These are phyloP conservation scores for Chaetomium fimeti DNA, from an alignment of 495 filamentous ascomycete species.

Conservation along the genomic window DNA sequence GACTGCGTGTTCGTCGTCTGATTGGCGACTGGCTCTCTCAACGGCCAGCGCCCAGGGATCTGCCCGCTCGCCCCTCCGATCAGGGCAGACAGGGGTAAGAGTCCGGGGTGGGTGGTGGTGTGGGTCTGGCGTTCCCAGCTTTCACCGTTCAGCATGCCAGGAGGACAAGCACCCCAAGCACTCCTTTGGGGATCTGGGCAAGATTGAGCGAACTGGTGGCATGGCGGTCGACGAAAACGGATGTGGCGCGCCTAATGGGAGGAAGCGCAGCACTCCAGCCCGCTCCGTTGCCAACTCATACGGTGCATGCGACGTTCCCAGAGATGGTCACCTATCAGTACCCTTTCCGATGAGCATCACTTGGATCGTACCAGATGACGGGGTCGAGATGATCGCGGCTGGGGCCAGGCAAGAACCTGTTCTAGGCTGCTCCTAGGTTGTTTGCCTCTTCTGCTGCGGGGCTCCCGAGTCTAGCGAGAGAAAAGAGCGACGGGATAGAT, in stretches of 20 bases:
- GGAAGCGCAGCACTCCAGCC: slow-evolving; percentile 5
- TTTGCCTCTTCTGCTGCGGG: background rate
- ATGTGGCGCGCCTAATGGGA: slow-evolving; percentile 12
- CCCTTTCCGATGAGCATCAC: slow-evolving; percentile 19
- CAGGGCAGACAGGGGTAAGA: slow-evolving; percentile 26
- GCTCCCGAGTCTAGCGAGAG: slow-evolving; percentile 17
- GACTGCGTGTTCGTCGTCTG: slow-evolving; percentile 9
- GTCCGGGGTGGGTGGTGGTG: slow-evolving; percentile 14
- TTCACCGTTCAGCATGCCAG: slow-evolving; percentile 1
- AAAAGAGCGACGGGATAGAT: slow-evolving; percentile 20
- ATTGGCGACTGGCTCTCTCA: slow-evolving; percentile 23
- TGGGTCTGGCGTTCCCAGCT: slow-evolving; percentile 14
- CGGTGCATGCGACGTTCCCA: slow-evolving; percentile 28
- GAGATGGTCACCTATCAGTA: slow-evolving; percentile 28
- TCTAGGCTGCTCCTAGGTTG: background rate
- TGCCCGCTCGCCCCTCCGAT: slow-evolving; percentile 19
- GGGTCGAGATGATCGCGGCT: background rate
- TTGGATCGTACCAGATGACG: slow-evolving; percentile 11
- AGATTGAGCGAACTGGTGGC: slow-evolving; percentile 7
- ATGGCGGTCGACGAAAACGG: slow-evolving; percentile 17
- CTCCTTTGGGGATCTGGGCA: slow-evolving; percentile 11
- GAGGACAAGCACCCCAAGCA: background rate
- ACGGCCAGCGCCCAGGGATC: slow-evolving; percentile 24
- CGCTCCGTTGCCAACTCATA: slow-evolving; percentile 18
- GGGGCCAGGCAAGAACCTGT: background rate